phyloP scores from a whole-genome alignment of 2,329 filamentous ascomycete genomes.

The Ophiocordyceps camponoti-leonardi region DNA sequence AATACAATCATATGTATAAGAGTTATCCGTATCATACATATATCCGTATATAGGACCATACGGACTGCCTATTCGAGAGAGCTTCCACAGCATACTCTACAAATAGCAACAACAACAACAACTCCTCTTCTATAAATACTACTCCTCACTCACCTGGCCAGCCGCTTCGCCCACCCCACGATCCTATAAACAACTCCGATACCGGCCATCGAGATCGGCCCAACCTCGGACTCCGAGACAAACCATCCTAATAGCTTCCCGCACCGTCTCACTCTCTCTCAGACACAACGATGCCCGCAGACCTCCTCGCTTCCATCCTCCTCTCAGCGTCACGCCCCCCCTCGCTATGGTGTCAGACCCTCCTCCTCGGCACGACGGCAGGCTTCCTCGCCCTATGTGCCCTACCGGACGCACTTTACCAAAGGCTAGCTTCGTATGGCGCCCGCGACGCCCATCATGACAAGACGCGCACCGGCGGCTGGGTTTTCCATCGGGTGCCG shows the following conservation, averaged over 20 bases:
- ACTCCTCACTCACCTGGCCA: too few species aligned
- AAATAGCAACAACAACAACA: too few species aligned
- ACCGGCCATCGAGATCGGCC: neutral
- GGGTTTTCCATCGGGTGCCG: conserved; percentile 42
- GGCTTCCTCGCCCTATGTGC: conserved; percentile 23
- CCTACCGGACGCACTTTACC: conserved; percentile 25
- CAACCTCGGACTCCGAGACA: neutral
- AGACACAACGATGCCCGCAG: neutral
- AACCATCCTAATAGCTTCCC: too few species aligned
- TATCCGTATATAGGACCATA: too few species aligned
- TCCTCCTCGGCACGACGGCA: conserved; percentile 25
- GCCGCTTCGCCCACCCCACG: too few species aligned
- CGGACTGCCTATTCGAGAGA: too few species aligned
- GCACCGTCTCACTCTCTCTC: too few species aligned
- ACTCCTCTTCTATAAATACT: too few species aligned
- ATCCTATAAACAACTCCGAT: too few species aligned
- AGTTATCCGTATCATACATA: too few species aligned
- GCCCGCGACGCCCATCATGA: conserved; percentile 16
- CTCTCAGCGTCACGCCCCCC: conserved; percentile 8
- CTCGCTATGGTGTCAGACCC: conserved; percentile 23
- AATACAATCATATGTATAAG: too few species aligned
- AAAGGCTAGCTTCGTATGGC: conserved; percentile 32
- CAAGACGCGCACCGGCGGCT: neutral
- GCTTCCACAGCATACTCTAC: too few species aligned
- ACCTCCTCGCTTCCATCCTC: neutral